Percentiles rank a stretch among this genome's conserved stretches.
phyloP scores from a whole-genome alignment of 1,139 yeast species.

The Magnusiomyces clavatus region DNA sequence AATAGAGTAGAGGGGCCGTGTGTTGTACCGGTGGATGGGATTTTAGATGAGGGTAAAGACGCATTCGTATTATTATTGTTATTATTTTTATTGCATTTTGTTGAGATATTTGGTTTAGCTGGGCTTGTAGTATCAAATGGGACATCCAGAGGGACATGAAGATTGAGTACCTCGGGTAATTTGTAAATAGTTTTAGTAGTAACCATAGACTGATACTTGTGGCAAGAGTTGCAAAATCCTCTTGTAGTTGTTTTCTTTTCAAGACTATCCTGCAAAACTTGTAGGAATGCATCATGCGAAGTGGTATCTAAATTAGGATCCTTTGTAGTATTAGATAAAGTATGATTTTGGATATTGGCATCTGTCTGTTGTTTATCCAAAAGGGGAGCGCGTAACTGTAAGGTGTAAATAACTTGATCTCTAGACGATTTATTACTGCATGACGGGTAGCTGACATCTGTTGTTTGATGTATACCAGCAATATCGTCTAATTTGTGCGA shows the following conservation, averaged over 20 bases:
- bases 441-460: conserved; percentile 4
- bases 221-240: conserved; percentile 46
- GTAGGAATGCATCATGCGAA: conserved; percentile 26
- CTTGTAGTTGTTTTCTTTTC: conserved; percentile 41
- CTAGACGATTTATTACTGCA: conserved; percentile 9
- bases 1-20: no score
- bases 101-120: no score
- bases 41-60: no score
- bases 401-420: conserved; percentile 5
- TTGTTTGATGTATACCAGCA: conserved; percentile 10
- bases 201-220: conserved; percentile 46
- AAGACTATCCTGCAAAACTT: conserved; percentile 54
- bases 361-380: background rate
- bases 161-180: conserved; percentile 59
- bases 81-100: no score
- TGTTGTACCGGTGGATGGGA: no score
- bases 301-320: conserved; percentile 28
- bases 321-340: background rate
- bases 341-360: background rate
- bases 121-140: background rate
- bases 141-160: conserved; percentile 24
- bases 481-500: conserved; percentile 10
- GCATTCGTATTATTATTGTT: no score
- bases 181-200: conserved; percentile 42
- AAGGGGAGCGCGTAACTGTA: conserved; percentile 9